A percentile compares a stretch with the other conserved stretches of the same genome.
These are phyloP conservation scores for Raddia guianensis DNA, from an alignment of 176 grass and related monocot genomes.

Conservation along the genomic window DNA sequence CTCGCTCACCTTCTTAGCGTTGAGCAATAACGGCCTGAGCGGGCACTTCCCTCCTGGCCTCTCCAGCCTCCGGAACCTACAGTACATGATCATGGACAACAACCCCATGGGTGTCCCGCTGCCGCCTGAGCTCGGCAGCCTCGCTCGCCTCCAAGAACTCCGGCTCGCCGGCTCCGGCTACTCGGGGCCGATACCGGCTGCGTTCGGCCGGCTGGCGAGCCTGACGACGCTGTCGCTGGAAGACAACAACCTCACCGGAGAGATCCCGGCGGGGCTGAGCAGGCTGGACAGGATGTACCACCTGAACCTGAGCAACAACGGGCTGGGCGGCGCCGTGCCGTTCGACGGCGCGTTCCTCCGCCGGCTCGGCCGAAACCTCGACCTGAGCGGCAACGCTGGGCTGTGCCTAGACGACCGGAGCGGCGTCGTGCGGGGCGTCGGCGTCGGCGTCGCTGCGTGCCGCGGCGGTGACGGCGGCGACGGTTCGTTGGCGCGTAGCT, in stretches of 20 bases:
- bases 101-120: constrained; percentile 69
- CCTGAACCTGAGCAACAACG: constrained; percentile 94
- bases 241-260: constrained; percentile 79
- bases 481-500: constrained; percentile 4
- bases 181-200: constrained; percentile 69
- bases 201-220: constrained; percentile 62
- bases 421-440: constrained; percentile 41
- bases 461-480: not conserved
- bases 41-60: constrained; percentile 64
- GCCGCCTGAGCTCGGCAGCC: constrained; percentile 62
- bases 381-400: constrained; percentile 81
- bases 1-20: constrained; percentile 72
- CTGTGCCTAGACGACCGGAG: constrained; percentile 67
- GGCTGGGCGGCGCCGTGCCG: constrained; percentile 75
- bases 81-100: constrained; percentile 95
- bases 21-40: constrained; percentile 65
- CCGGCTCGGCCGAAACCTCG: constrained; percentile 81
- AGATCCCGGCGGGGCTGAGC: constrained; percentile 69
- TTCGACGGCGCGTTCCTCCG: constrained; percentile 73
- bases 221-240: constrained; percentile 82
- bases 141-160: constrained; percentile 72
- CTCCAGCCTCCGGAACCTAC: constrained; percentile 57
- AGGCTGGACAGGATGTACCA: constrained; percentile 82
- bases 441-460: constrained; percentile 57
- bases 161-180: constrained; percentile 78